Percentiles rank a stretch among this genome's conserved stretches.
phyloP scores from a whole-genome alignment of 345 rosid species.

The Raphanus raphanistrum region DNA sequence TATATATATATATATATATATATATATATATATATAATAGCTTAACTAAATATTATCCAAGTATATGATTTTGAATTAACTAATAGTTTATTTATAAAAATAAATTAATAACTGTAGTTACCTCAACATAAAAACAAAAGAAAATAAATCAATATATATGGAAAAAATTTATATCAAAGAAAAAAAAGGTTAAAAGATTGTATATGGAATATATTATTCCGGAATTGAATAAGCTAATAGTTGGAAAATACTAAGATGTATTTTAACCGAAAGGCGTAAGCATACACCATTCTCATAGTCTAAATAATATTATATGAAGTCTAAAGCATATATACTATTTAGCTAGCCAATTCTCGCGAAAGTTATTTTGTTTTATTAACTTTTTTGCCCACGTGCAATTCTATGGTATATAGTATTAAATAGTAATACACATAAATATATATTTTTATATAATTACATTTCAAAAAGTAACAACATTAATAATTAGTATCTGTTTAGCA shows the following conservation, averaged over 20 bases:
- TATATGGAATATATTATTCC: not conserved
- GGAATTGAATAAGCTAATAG: not conserved
- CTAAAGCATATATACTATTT: not conserved
- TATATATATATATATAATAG: not conserved
- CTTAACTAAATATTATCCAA: not conserved
- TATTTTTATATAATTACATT: not conserved
- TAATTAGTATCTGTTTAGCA: slow-evolving; percentile 37
- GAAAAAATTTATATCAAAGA: not conserved
- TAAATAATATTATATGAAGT: slow-evolving; percentile 28
- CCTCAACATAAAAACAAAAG: not conserved
- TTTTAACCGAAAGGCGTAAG: slow-evolving; percentile 8
- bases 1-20: not conserved
- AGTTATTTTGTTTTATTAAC: not conserved
- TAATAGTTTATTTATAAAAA: too few relatives aligned
- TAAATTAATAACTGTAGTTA: not conserved
- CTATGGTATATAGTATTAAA: not conserved
- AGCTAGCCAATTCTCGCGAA: not conserved
- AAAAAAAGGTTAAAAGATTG: not conserved
- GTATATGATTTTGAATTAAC: not conserved
- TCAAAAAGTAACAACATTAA: slow-evolving; percentile 11
- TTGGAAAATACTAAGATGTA: slow-evolving; percentile 8
- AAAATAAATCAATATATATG: not conserved
- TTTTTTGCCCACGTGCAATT: slow-evolving; percentile 22
- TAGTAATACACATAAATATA: not conserved
- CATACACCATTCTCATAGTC: slow-evolving; percentile 8